phyloP scores from a whole-genome alignment of 208 protist genomes.

The Sergeia podlipaevii region DNA sequence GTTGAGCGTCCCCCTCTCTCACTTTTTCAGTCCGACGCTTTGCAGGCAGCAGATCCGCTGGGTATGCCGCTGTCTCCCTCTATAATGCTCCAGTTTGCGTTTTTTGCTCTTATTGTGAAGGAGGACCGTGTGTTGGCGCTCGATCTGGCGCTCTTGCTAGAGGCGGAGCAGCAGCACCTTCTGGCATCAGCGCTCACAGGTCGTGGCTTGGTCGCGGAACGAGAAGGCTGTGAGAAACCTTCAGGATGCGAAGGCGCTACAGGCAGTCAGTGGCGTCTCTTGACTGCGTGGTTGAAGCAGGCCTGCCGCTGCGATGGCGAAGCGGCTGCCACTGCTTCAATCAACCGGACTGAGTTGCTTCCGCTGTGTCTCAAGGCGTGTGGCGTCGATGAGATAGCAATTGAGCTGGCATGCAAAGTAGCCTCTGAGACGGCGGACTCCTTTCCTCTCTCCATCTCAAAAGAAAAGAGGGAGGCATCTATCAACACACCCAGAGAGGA shows the following conservation, averaged over 20 bases:
- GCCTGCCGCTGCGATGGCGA: neutral
- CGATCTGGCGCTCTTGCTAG: constrained; percentile 32
- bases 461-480: neutral
- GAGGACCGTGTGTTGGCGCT: constrained; percentile 18
- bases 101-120: constrained; percentile 46
- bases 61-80: neutral
- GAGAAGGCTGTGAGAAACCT: neutral
- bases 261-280: neutral
- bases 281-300: neutral
- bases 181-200: neutral
- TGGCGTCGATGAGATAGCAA: no score
- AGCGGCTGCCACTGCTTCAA: neutral
- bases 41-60: neutral
- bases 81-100: constrained; percentile 28
- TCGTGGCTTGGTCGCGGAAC: neutral
- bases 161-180: neutral
- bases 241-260: neutral
- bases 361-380: no score
- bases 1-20: constrained; percentile 3
- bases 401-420: no score
- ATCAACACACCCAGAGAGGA: neutral
- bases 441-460: no score
- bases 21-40: neutral
- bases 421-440: neutral
- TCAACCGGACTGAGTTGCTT: no score